Conservation (phyloP, 768 basidiomycete genomes). For the Pleurotus cornucopiae region DNA sequence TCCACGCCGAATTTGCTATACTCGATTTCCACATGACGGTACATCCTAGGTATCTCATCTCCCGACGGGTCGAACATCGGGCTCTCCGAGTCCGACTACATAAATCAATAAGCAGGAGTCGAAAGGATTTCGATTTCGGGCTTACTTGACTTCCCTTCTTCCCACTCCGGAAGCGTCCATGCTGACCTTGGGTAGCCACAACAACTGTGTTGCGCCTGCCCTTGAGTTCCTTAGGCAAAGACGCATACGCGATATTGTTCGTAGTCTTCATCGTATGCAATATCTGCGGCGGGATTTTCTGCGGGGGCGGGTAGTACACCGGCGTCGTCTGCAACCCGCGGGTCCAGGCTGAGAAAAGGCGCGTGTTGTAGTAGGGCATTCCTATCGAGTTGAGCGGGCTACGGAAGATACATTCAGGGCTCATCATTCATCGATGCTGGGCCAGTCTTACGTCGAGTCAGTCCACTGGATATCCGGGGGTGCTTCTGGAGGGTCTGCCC, state of each 20-base stretch:
- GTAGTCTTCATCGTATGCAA: constrained; percentile 77
- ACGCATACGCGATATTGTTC: constrained; percentile 87
- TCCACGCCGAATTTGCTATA: constrained; percentile 99
- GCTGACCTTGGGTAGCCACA: constrained; percentile 45
- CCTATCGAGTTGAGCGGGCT: constrained; percentile 90
- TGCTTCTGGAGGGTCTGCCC: constrained; percentile 72
- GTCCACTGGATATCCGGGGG: constrained; percentile 77
- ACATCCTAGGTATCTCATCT: constrained; percentile 71
- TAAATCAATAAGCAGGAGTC: neutral
- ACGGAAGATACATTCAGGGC: too few relatives aligned
- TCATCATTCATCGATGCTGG: neutral
- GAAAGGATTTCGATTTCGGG: neutral
- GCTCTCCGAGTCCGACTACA: constrained; percentile 50
- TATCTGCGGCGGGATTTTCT: constrained; percentile 77
- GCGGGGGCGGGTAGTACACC: constrained; percentile 59
- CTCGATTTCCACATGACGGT: constrained; percentile 93
- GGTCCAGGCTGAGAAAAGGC: constrained; percentile 73
- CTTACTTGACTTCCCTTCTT: constrained; percentile 49
- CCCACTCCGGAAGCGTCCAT: constrained; percentile 84
- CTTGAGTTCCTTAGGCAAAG: constrained; percentile 79
- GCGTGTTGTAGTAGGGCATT: constrained; percentile 74
- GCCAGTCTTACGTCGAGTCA: constrained; percentile 61
- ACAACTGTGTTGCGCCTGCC: constrained; percentile 78
- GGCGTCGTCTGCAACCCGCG: constrained; percentile 35
- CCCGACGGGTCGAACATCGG: constrained; percentile 46